A percentile compares a stretch with the other conserved stretches of the same genome.
phyloP scores from a whole-genome alignment of 495 filamentous ascomycete species.

The Aspergillus heteromorphus region DNA sequence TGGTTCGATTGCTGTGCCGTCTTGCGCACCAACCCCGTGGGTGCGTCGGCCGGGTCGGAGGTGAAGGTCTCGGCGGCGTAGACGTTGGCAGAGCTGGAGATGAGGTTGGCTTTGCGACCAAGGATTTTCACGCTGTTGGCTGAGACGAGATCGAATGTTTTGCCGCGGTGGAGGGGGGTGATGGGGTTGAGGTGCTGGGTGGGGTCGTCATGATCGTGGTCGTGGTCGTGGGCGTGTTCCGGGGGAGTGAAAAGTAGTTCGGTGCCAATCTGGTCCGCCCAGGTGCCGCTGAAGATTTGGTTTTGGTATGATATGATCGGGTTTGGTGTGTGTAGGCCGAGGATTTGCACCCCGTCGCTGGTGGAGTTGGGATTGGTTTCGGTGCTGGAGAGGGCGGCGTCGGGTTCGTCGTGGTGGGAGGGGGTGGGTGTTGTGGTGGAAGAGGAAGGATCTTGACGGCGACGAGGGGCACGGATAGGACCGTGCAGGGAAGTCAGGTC shows the following conservation, averaged over 20 bases:
- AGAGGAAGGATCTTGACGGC: constrained; percentile 20
- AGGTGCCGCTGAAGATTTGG: constrained; percentile 67
- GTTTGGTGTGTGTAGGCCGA: constrained; percentile 66
- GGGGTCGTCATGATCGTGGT: constrained; percentile 13
- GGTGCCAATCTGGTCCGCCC: constrained; percentile 74
- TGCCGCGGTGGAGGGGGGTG: constrained; percentile 33
- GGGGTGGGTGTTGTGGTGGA: neutral
- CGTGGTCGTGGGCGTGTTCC: constrained; percentile 22
- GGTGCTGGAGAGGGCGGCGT: constrained; percentile 19
- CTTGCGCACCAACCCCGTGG: constrained; percentile 9
- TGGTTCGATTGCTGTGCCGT: constrained; percentile 28
- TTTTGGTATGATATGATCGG: constrained; percentile 73
- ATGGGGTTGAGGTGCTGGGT: constrained; percentile 12
- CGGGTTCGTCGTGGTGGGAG: constrained; percentile 11
- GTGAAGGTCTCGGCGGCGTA: neutral
- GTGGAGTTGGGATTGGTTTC: constrained; percentile 18
- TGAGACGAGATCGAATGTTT: constrained; percentile 57
- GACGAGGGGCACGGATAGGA: constrained; percentile 29
- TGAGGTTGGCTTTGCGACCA: constrained; percentile 39
- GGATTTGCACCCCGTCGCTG: constrained; percentile 62
- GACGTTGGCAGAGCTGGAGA: constrained; percentile 13
- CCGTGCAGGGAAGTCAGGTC: constrained; percentile 46
- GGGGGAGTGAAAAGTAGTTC: constrained; percentile 65
- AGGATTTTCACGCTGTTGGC: constrained; percentile 50
- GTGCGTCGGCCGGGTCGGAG: neutral